These are phyloP conservation scores for Akanthomyces uredinophilus DNA, from an alignment of 2,329 filamentous ascomycete species.

Conservation along the genomic window DNA sequence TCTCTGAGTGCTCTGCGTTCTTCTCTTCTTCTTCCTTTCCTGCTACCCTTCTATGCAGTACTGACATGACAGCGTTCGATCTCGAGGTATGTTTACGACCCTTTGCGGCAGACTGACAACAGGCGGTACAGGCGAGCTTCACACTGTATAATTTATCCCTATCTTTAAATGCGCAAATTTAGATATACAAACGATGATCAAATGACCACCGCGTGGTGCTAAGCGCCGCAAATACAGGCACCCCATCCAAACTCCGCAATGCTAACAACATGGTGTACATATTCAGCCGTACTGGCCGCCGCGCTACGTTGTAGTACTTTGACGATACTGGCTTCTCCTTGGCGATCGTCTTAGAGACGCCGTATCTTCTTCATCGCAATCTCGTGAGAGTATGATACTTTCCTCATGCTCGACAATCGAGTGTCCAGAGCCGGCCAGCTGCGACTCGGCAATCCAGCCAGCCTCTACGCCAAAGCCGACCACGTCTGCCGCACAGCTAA, in stretches of 20 bases:
- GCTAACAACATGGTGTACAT: neutral
- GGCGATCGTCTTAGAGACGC: slow-evolving; percentile 23
- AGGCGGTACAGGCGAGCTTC: too few relatives aligned
- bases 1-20: too few relatives aligned
- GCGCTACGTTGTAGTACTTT: neutral
- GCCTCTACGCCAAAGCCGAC: slow-evolving; percentile 53
- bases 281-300: neutral
- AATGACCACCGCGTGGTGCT: too few relatives aligned
- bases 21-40: too few relatives aligned
- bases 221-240: neutral
- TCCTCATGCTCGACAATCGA: slow-evolving; percentile 36
- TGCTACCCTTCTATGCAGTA: too few relatives aligned
- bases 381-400: slow-evolving; percentile 34
- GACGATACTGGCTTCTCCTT: slow-evolving; percentile 15
- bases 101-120: too few relatives aligned
- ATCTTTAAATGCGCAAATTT: neutral
- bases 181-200: neutral
- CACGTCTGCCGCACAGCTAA: slow-evolving; percentile 51
- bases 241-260: neutral
- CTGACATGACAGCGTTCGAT: too few relatives aligned
- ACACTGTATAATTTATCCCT: neutral
- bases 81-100: too few relatives aligned
- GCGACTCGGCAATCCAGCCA: slow-evolving; percentile 51
- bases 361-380: slow-evolving; percentile 23
- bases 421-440: slow-evolving; percentile 38